phyloP scores from a whole-genome alignment of 2,329 filamentous ascomycete genomes.

The Bipolaris bicolor region DNA sequence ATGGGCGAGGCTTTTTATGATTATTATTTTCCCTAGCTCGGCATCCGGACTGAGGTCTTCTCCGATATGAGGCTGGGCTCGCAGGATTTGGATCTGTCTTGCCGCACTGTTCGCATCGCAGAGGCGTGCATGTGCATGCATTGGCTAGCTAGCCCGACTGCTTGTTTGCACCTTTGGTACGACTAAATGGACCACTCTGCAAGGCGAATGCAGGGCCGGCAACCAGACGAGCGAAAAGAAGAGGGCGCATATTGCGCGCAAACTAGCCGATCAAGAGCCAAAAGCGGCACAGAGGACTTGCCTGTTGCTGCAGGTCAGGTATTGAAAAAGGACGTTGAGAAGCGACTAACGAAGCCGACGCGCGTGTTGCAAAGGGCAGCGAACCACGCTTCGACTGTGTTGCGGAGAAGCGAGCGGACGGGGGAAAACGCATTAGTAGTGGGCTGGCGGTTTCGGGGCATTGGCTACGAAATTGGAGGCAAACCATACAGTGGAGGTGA shows the following conservation, averaged over 20 bases:
- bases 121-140: neutral
- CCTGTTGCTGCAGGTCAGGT: neutral
- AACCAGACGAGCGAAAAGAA: neutral
- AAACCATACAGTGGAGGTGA: neutral
- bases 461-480: slow-evolving; percentile 1
- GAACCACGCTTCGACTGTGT: neutral
- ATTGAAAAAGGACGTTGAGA: neutral
- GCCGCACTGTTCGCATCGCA: neutral
- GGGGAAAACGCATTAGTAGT: neutral
- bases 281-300: neutral
- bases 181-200: neutral
- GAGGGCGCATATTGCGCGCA: neutral
- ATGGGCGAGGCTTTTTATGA: neutral
- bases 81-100: neutral
- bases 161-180: neutral
- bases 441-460: slow-evolving; percentile 1
- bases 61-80: too few species aligned
- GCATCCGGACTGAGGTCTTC: neutral
- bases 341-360: neutral
- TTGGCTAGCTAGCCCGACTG: neutral
- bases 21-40: neutral
- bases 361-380: neutral
- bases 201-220: neutral
- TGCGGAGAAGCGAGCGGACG: slow-evolving; percentile 3
- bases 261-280: slow-evolving; percentile 3